Conservation (phyloP, 768 basidiomycete species). For the Macrolepiota dolichaula region DNA sequence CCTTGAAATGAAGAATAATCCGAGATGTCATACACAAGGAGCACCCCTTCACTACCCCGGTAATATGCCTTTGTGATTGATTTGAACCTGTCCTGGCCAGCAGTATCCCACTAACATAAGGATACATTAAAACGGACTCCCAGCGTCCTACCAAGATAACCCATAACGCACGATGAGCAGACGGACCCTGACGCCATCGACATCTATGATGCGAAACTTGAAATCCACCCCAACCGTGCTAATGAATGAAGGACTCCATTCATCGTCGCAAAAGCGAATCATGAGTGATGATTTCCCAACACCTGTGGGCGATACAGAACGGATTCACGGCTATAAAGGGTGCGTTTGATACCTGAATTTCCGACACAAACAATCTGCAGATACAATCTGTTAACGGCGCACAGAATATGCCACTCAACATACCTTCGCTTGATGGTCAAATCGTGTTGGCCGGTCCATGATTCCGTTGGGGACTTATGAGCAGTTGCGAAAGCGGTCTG, state of each 20-base stretch:
- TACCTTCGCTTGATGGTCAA: conserved; percentile 8
- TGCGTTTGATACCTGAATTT: neutral
- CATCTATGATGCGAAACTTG: conserved; percentile 4
- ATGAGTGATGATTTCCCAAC: conserved; percentile 8
- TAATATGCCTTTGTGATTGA: conserved; percentile 3
- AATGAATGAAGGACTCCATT: conserved; percentile 6
- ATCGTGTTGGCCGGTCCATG: neutral
- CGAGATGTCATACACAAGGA: conserved; percentile 5
- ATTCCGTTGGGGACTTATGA: neutral
- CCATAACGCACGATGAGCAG: neutral
- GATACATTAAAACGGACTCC: neutral
- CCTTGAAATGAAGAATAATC: conserved; percentile 7
- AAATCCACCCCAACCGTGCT: conserved; percentile 7
- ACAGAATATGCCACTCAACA: neutral
- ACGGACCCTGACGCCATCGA: neutral
- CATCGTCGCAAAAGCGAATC: conserved; percentile 5
- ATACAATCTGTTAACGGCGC: neutral
- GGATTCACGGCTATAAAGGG: neutral
- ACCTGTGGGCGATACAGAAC: neutral
- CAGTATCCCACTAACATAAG: conserved; percentile 6
- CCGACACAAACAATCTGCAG: conserved; percentile 2
- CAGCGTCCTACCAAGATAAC: neutral
- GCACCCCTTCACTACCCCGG: conserved; percentile 5
- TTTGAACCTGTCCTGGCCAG: conserved; percentile 8
- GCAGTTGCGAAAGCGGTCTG: neutral